phyloP scores from a whole-genome alignment of 208 protist genomes.

The Wallacemonas sp. region DNA sequence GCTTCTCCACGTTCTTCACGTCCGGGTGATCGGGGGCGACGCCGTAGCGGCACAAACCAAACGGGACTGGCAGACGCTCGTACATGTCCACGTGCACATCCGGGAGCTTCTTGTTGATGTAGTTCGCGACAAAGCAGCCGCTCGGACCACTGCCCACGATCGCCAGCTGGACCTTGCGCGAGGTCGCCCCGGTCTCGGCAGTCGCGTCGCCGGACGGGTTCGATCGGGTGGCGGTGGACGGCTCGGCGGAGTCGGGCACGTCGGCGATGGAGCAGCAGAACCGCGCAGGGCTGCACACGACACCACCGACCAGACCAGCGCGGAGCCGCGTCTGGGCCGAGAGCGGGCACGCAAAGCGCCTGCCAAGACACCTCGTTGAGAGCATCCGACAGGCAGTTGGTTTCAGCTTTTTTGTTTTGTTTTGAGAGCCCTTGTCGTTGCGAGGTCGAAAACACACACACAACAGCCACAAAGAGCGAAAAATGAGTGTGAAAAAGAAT shows the following conservation, averaged over 20 bases:
- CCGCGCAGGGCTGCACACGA: background rate
- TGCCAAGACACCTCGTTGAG: background rate
- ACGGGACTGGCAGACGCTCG: constrained; percentile 95
- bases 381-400: too few relatives aligned
- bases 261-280: too few relatives aligned
- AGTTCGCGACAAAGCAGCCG: constrained; percentile 94
- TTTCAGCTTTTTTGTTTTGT: too few relatives aligned
- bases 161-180: constrained; percentile 78
- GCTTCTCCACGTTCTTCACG: constrained; percentile 94
- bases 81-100: constrained; percentile 92
- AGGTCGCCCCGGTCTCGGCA: background rate
- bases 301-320: too few relatives aligned
- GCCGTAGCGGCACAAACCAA: constrained; percentile 96
- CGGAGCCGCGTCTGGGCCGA: background rate
- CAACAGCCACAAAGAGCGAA: too few relatives aligned
- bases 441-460: too few relatives aligned
- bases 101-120: constrained; percentile 79
- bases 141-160: constrained; percentile 95
- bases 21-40: constrained; percentile 98
- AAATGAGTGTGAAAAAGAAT: too few relatives aligned
- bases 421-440: too few relatives aligned
- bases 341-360: background rate
- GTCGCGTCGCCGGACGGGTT: background rate
- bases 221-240: too few relatives aligned
- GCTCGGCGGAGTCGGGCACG: too few relatives aligned